Base-by-base conservation (phyloP, 768 basidiomycete species). In the Lentinus brumalis region DNA sequence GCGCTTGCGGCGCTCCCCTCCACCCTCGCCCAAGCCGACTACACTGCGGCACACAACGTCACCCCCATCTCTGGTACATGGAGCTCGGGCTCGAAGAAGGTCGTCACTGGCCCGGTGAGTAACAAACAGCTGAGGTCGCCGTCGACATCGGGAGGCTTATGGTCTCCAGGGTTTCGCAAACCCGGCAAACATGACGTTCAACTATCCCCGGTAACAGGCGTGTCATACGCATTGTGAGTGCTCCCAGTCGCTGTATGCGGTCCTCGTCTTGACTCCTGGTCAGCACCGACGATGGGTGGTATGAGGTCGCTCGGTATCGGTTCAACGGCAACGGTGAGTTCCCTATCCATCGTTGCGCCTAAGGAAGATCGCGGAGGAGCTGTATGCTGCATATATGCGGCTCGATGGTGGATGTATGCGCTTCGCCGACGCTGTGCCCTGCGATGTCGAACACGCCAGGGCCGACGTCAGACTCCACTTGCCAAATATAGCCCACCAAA, bases 261-360 rank as follows among this genome's bases (percentile, higher is more conserved):
- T 15, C 39, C 16, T 4, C 39, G n/a, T 5, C 59, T 18, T 40
- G 42, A 40, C 42, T 46, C n/a, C 16, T 3, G 21, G 14, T 38
- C 39, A 94, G 92, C 77, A 83, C 91, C 54, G 71, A 76, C 40
- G 85, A 89, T 60, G 87, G 88, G 11, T 91, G 77, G 78, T 99
- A 90, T 65, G 97, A 99, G 74, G 82, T 93, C 72, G 85, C 94
- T 21, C 88, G 93, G 66, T 99, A 97, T 75, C 86, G 95, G 55
- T 96, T 96, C 78, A 81, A 78, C 42, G 78, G 87, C 58, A 99
- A 99, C 74, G 96, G 94, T 93, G 60, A 50, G 82, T 67, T 7
- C 9, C 21, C 12, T n/a, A 55, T 12, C 26, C 30, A 51, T 51
- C 31, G 7, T 30, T 51, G 30, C 9, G 42, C 42, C 15, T 4